These are phyloP conservation scores for Ogataea kodamae DNA, from an alignment of 805 yeast genomes.

Conservation along the genomic window DNA sequence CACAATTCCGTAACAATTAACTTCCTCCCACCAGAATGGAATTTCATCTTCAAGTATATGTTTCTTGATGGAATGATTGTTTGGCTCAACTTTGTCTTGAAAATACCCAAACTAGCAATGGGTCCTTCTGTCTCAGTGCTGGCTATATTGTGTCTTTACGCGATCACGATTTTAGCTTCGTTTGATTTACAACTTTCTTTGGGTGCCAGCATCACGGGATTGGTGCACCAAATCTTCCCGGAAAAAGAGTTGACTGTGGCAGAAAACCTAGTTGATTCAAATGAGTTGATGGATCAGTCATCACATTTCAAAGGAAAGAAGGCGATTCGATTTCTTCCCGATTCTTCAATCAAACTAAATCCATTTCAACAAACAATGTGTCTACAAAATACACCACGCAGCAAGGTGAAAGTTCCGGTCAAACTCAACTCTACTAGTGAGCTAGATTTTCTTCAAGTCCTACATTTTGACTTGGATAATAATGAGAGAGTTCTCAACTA, in stretches of 20 bases:
- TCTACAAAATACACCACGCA: constrained; percentile 37
- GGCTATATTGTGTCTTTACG: constrained; percentile 45
- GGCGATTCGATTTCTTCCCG: constrained; percentile 85
- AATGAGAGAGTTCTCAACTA: constrained; percentile 47
- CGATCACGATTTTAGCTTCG: constrained; percentile 52
- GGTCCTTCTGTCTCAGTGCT: constrained; percentile 51
- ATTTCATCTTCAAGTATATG: constrained; percentile 67
- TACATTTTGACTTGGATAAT: constrained; percentile 55
- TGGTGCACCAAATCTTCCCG: constrained; percentile 22
- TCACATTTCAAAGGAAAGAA: constrained; percentile 81
- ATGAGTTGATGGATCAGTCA: constrained; percentile 41
- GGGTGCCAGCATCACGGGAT: constrained; percentile 20
- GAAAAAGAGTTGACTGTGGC: constrained; percentile 32
- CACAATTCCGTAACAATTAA: constrained; percentile 28
- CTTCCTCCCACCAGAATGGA: constrained; percentile 46
- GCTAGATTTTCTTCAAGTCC: constrained; percentile 63
- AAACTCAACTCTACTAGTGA: constrained; percentile 76
- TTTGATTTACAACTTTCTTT: constrained; percentile 49
- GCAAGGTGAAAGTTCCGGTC: constrained; percentile 56
- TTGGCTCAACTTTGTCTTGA: constrained; percentile 67
- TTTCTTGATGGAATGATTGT: constrained; percentile 69
- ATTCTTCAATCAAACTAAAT: constrained; percentile 79
- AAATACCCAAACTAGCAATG: constrained; percentile 71
- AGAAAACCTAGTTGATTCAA: constrained; percentile 35
- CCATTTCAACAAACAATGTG: constrained; percentile 71